A percentile compares a stretch with the other conserved stretches of the same genome.
Conservation (phyloP, 2,329 filamentous ascomycete genomes). For the Talaromyces amestolkiae region DNA sequence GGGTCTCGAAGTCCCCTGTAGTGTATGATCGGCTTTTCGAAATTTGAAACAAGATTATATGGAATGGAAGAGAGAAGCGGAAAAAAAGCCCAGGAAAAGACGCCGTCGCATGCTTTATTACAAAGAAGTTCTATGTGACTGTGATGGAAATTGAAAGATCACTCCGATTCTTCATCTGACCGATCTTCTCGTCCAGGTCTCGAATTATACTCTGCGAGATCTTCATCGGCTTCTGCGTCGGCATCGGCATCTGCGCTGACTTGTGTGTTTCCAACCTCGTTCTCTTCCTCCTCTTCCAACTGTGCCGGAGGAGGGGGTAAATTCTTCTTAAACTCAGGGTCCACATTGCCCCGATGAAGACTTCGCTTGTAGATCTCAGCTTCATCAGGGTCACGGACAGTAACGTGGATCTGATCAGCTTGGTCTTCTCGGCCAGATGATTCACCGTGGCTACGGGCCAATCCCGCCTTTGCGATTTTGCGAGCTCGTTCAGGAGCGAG, state of each 20-base stretch:
- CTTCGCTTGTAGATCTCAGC: constrained; percentile 50
- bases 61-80: background rate
- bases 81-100: background rate
- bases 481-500: constrained; percentile 52
- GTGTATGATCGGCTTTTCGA: background rate
- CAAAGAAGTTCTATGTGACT: background rate
- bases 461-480: constrained; percentile 43
- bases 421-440: constrained; percentile 43
- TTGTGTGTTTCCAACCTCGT: constrained; percentile 10
- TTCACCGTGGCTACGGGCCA: constrained; percentile 37
- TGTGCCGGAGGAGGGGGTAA: constrained; percentile 37
- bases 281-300: constrained; percentile 19
- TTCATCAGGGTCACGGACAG: constrained; percentile 51
- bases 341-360: constrained; percentile 45
- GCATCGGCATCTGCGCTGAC: constrained; percentile 10
- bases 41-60: background rate
- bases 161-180: constrained; percentile 15
- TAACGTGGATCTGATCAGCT: constrained; percentile 54
- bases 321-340: constrained; percentile 42
- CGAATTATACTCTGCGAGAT: constrained; percentile 5
- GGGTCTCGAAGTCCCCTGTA: background rate
- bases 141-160: background rate
- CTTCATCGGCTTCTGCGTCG: constrained; percentile 15
- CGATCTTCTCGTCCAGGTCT: constrained; percentile 1
- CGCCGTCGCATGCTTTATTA: constrained; percentile 8